Percentiles rank a stretch among this genome's conserved stretches.
Conservation (phyloP, 2,329 filamentous ascomycete species). For the Cladosporium sp. region DNA sequence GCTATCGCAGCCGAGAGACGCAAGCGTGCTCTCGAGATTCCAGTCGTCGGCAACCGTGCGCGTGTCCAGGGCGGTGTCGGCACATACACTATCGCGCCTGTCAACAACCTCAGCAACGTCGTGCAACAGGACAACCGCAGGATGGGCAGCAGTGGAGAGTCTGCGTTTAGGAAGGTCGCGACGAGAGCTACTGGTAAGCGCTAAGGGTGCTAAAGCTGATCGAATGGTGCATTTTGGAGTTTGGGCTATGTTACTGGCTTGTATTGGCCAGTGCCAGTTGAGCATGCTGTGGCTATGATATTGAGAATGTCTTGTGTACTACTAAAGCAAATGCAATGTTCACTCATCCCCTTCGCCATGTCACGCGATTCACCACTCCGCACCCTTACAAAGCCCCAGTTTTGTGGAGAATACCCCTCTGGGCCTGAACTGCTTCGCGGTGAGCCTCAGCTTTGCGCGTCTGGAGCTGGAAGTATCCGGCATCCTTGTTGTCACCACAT, state of each 20-base stretch:
- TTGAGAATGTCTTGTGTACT: not conserved
- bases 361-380: not conserved
- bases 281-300: constrained; percentile 1
- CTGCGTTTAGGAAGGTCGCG: constrained; percentile 36
- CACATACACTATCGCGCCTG: constrained; percentile 64
- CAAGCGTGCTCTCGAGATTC: constrained; percentile 54
- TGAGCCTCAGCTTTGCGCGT: not conserved
- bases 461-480: not conserved
- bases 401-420: not conserved
- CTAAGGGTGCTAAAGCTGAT: not conserved
- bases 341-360: not conserved
- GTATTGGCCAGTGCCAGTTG: not conserved
- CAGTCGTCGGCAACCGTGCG: constrained; percentile 57
- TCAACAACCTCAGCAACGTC: constrained; percentile 48
- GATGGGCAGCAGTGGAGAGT: constrained; percentile 33
- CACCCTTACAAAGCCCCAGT: not conserved
- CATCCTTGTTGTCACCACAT: not conserved
- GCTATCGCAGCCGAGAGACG: constrained; percentile 51
- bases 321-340: not conserved
- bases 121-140: constrained; percentile 29
- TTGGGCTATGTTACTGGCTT: not conserved
- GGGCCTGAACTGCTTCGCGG: not conserved
- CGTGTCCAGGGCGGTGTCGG: constrained; percentile 58
- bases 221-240: constrained; percentile 1
- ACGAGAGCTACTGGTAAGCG: constrained; percentile 18